These are phyloP conservation scores for Inonotus hispidus DNA, from an alignment of 1,284 basidiomycete genomes.

Conservation along the genomic window DNA sequence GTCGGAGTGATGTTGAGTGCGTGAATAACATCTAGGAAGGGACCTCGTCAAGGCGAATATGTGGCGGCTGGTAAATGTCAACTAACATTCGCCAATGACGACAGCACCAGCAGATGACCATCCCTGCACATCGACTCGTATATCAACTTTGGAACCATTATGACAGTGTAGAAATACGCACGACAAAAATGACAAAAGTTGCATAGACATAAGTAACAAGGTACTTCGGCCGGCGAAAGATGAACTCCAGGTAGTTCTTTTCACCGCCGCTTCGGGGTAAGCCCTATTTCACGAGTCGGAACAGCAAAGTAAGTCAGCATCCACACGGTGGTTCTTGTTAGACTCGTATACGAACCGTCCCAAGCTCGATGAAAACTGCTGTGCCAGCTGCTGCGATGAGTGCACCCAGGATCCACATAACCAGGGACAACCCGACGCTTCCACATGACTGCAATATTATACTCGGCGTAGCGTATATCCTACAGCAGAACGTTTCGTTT, in stretches of 20 bases:
- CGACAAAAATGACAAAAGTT: slow-evolving; percentile 55
- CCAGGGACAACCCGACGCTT: slow-evolving; percentile 54
- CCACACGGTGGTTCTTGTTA: neutral
- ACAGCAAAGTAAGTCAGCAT: neutral
- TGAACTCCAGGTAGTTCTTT: slow-evolving; percentile 71
- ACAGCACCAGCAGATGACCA: slow-evolving; percentile 50
- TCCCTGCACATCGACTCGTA: slow-evolving; percentile 33
- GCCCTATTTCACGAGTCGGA: slow-evolving; percentile 34
- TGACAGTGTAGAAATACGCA: slow-evolving; percentile 28
- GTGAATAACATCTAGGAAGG: slow-evolving; percentile 45
- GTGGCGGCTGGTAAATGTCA: neutral
- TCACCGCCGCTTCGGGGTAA: slow-evolving; percentile 60
- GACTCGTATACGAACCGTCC: slow-evolving; percentile 46
- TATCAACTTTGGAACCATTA: slow-evolving; percentile 21
- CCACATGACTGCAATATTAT: slow-evolving; percentile 62
- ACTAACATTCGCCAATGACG: slow-evolving; percentile 62
- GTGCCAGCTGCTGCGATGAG: slow-evolving; percentile 57
- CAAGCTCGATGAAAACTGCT: slow-evolving; percentile 70
- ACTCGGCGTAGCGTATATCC: slow-evolving; percentile 72
- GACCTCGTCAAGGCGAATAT: neutral
- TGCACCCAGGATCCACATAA: slow-evolving; percentile 70
- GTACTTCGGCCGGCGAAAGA: slow-evolving; percentile 59
- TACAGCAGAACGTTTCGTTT: slow-evolving; percentile 24
- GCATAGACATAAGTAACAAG: slow-evolving; percentile 57
- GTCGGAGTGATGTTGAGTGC: slow-evolving; percentile 40